Base-by-base conservation (phyloP, 345 rosid species). In the Physaria fendleri region DNA sequence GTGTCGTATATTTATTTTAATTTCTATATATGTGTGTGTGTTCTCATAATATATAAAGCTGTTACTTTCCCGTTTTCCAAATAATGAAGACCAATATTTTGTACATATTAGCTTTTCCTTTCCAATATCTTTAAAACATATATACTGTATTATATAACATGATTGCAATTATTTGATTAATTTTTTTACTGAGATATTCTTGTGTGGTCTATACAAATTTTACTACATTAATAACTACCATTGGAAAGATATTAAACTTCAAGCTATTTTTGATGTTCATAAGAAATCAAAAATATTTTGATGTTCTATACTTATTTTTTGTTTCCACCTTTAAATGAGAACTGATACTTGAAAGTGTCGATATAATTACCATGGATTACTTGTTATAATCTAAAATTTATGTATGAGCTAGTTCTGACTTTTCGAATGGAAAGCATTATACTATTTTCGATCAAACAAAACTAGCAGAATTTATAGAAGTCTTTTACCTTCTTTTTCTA, bases 1-100 rank as follows among this genome's bases (percentile, higher is more conserved):
- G 13, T 55, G 37, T 34, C n/a, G 21, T 23, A 52, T 63, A 25
- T 30, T 37, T 61, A 42, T n/a, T 45, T 59, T 35, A n/a, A 12
- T 57, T 45, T 35, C 25, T 18, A n/a, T 24, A 11, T 33, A 33
- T 33, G 13, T 12, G 5, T 34, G 20, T 5, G 38, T 30, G 48
- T 37, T n/a, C 14, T 11, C 6, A 24, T 28, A 32, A 21, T 29
- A 48, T 41, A 41, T 34, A 38, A 32, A 58, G 53, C 30, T 58
- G 59, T 58, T 49, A 29, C 45, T 49, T 27, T 66, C 17, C 17
- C 32, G 29, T 58, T 37, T 39, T 35, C 15, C 20, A 39, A 44
- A 35, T 2, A 9, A 35, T 24, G 59, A 49, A 40, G 59, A 67
- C 59, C 59, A 58, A 23, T 58, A 18, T 33, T 58, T 67, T 59